Evolutionary conservation across 2,329 filamentous ascomycete species (phyloP), one percentile per base, ranked within the genome.

Genomic region (Neonectria hederae): DNA sequence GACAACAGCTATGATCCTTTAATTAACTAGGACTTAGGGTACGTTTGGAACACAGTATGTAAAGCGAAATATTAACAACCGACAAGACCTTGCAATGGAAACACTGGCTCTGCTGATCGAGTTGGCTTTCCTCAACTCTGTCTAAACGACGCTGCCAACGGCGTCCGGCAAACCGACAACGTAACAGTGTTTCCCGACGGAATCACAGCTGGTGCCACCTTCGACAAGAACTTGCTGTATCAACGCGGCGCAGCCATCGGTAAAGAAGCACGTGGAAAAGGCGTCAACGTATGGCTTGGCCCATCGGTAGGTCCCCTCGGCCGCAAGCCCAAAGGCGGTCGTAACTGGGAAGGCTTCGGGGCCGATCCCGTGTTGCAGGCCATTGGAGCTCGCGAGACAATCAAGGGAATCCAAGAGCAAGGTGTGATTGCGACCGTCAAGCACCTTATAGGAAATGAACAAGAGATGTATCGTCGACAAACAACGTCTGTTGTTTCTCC

Each of bases 121-220:
- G 84, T 94, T 17, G 90, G 90, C 1, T 90, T 95, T 65, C 90
- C 91, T 1, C 87, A 89, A 68, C 83, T 94, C 6, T 92, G 90
- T 72, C 81, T 92, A 3, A 89, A 92, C 67, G 92, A 94, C 75
- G 88, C 87, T 0, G 90, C 91, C 1, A 81, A 91, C 35, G 92
- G 92, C 2, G 83, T 96, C 14, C 87, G 91, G 28, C 87, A 87
- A n/a, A 88, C 90, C 1, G 91, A 94, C 68, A 88, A 92, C 65
- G 88, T 90, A 56, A 94, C 91, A 0, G 91, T 88, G 0, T 96
- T 95, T 70, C 92, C 92, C 0, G 86, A 91, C 9, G 92, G 92
- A n/a, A 92, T 95, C 69, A 93, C 90, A 0, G 86, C 86, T 1
- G 92, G 90, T 19, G 90, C 91, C 2, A 93, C 92, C 0, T 94